Conservation (phyloP, 2,329 filamentous ascomycete species). For the Knufia petricola region DNA sequence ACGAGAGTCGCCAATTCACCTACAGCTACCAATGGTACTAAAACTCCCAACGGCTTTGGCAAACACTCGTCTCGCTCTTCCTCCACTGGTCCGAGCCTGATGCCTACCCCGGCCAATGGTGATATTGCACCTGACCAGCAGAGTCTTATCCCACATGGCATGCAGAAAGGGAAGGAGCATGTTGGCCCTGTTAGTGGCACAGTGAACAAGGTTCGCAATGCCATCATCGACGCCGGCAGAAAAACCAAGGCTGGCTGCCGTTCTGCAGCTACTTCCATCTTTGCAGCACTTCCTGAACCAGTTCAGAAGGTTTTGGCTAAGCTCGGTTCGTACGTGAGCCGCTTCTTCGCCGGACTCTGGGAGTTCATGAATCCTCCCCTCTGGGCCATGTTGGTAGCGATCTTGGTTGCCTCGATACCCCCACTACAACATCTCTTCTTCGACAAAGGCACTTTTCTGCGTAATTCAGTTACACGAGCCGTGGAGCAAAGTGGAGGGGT, state of each 20-base stretch:
- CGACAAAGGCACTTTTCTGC: conserved; percentile 74
- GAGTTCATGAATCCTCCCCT: conserved; percentile 97
- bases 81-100: conserved; percentile 19
- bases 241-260: conserved; percentile 19
- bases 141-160: conserved; percentile 45
- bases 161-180: conserved; percentile 23
- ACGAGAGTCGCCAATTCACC: conserved; percentile 21
- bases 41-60: conserved; percentile 18
- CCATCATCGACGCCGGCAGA: conserved; percentile 16
- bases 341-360: conserved; percentile 61
- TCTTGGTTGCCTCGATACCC: conserved; percentile 82
- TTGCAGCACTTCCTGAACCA: conserved; percentile 42
- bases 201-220: conserved; percentile 25
- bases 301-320: conserved; percentile 43
- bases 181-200: conserved; percentile 24
- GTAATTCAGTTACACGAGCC: conserved; percentile 85
- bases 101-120: conserved; percentile 40
- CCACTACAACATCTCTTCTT: conserved; percentile 78
- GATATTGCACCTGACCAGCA: conserved; percentile 34
- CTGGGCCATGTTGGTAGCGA: conserved; percentile 91
- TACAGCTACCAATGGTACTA: conserved; percentile 18
- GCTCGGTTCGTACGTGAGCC: conserved; percentile 33
- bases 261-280: conserved; percentile 27
- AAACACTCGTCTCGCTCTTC: conserved; percentile 12
- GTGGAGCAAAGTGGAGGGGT: conserved; percentile 78